Evolutionary conservation across 2,329 filamentous ascomycete species (phyloP), one percentile per base, ranked within the genome.

Genomic region (Aspergillus fischeri): DNA sequence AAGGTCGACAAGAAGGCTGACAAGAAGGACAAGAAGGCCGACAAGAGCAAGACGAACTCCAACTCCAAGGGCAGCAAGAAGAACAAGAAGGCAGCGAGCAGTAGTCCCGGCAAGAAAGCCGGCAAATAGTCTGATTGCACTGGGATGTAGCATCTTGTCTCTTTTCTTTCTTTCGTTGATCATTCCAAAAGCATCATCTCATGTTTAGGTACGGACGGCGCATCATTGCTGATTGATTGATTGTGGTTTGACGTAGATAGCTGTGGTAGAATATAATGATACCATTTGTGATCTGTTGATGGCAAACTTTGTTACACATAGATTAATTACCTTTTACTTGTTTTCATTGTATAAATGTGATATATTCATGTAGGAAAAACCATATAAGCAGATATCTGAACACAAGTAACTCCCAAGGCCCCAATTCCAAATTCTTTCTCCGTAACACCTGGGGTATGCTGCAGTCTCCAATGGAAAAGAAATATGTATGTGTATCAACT

Each of bases 1-100:
- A 63, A 70, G 61, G 66, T 63, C 48, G 48, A 59, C 20, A 63
- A 70, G 61, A 66, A 69, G 56, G 10, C 53, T 11, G 45, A 65
- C 11, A 52, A 58, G 54, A 68, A 67, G 52, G 28, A 49, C 17
- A 55, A 62, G 50, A 29, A 29, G 28, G 14, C 53, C 14, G 44
- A 64, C 11, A 55, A 53, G 52, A 54, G 32, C 21, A 45, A 53
- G 17, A 48, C 52, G 29, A 41, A 58, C 32, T 53, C 51, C 2
- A 55, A 61, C 29, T 32, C 29, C 11, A 32, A 32, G 11, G 1
- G 29, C 7, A 60, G 54, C 44, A 60, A 64, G 45, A 62, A 60
- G 57, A 56, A 50, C 29, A 69, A 68, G 57, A 65, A 67, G 60
- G 58, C 65, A 51, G 51, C 56, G 10, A 55, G 28, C 41, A 60